Base-by-base conservation (phyloP, 2,329 filamentous ascomycete species). In the Monilinia vaccinii-corymbosi region DNA sequence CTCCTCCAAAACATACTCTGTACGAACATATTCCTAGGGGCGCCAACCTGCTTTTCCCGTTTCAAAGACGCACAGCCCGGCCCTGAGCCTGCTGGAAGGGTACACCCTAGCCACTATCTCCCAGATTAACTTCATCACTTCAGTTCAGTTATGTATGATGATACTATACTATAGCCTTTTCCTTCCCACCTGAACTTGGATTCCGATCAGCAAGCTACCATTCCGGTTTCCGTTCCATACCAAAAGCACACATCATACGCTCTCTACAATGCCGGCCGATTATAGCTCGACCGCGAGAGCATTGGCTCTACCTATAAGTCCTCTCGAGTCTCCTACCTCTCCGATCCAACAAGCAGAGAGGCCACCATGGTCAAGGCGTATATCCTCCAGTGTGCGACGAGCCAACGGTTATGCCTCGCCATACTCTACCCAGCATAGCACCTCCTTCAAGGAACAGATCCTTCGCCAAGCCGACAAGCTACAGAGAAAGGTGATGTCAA, bases 391-490 rank as follows among this genome's bases (percentile, higher is more conserved):
- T 55, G 71, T 73, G 18, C 72, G 68, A 38, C 60, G 64, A 49
- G 42, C 55, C 42, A 62, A 57, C 16, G 51, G 52, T 16, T n/a
- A 36, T 23, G 50, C 58, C 23, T 68, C 66, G 9, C 64, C 65
- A 25, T 67, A 67, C 56, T 64, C 64, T 7, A 61, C 50, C 40
- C 51, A 60, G 9, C 52, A 36, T 38, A 59, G 61, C 18, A 61
- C 61, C 56, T 70, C 76, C 60, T 68, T 75, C 49, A 70, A 72
- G 59, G 71, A 73, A 10, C 70, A 78, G 63, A 70, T 77, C 47
- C 60, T 80, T 47, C 72, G 73, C 58, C 75, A 79, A 52, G 87
- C 81, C 73, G 73, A 78, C 61, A 75, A 75, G 68, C 75, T 89
- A 56, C 76, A 77, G 62, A 73, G 75, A 11, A 72, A 78, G 61